These are phyloP conservation scores for Cornus suecica DNA, from an alignment of 148 eudicot genomes.

Conservation along the genomic window DNA sequence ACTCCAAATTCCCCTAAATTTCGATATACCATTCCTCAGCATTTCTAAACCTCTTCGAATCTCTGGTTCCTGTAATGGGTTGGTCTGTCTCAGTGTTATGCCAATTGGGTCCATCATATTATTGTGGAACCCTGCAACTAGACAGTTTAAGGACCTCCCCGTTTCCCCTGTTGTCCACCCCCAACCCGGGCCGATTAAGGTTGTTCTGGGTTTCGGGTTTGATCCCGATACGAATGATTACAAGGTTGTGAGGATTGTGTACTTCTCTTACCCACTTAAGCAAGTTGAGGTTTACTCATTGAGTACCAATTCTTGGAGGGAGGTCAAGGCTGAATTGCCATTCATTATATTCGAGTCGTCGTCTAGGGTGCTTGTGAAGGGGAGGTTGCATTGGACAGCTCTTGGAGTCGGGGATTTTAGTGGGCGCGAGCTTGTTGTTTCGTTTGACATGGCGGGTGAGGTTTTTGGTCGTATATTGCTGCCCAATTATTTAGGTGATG, in stretches of 20 bases:
- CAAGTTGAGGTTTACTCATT: constrained; percentile 21
- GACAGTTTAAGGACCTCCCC: constrained; percentile 9
- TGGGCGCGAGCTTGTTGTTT: not conserved
- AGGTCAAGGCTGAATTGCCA: not conserved
- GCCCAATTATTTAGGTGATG: not conserved
- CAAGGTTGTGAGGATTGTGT: constrained; percentile 24
- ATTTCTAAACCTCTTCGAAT: constrained; percentile 1
- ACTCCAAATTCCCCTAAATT: not conserved
- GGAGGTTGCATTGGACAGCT: constrained; percentile 20
- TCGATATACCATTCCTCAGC: constrained; percentile 10
- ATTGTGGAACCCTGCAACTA: constrained; percentile 28
- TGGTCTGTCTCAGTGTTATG: constrained; percentile 18
- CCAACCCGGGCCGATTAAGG: constrained; percentile 1
- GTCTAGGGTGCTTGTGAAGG: not conserved
- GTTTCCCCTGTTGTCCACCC: constrained; percentile 3
- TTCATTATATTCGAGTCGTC: constrained; percentile 3
- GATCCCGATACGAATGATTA: constrained; percentile 13
- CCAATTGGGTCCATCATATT: constrained; percentile 8
- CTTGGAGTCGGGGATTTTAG: constrained; percentile 13
- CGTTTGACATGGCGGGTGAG: constrained; percentile 4
- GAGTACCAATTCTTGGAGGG: constrained; percentile 14
- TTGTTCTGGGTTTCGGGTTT: constrained; percentile 20
- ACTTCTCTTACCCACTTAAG: not conserved
- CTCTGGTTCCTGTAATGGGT: constrained; percentile 23
- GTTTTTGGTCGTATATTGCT: not conserved